A percentile compares a stretch with the other conserved stretches of the same genome.
Evolutionary conservation across 331 rosid genomes (phyloP).

Genomic region (Prunus yedoensis): DNA sequence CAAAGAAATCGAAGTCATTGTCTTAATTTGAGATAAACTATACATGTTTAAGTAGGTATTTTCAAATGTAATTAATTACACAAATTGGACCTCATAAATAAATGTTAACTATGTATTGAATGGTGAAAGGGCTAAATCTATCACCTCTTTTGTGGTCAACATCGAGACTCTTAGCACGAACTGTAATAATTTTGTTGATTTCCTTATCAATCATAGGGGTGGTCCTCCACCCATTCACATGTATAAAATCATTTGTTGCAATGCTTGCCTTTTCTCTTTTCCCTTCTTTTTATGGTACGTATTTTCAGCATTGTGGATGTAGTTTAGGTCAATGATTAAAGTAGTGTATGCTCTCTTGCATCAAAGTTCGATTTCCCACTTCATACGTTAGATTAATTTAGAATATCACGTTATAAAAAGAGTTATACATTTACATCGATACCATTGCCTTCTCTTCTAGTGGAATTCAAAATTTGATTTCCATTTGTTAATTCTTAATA

Average conservation of each 20-base stretch:
- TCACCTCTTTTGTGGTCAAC: background rate
- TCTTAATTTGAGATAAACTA: no score
- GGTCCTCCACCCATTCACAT: background rate
- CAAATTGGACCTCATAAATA: background rate
- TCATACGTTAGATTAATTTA: no score
- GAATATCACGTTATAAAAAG: no score
- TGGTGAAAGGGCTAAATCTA: no score
- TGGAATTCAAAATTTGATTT: background rate
- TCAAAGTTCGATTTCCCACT: accelerated
- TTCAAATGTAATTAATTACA: background rate
- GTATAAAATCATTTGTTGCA: background rate
- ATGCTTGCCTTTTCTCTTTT: background rate
- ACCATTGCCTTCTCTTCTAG: background rate
- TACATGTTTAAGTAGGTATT: no score
- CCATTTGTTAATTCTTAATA: background rate
- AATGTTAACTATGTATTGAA: background rate
- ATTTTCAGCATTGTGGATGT: background rate
- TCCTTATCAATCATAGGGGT: no score
- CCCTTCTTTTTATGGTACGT: background rate
- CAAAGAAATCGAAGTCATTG: no score
- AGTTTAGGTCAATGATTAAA: no score
- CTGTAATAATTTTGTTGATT: no score
- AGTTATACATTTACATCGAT: background rate
- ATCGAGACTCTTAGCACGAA: background rate
- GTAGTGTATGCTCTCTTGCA: accelerated